These are phyloP conservation scores for Mucor racemosus DNA, from an alignment of 371 early-diverging fungal species.

Conservation along the genomic window DNA sequence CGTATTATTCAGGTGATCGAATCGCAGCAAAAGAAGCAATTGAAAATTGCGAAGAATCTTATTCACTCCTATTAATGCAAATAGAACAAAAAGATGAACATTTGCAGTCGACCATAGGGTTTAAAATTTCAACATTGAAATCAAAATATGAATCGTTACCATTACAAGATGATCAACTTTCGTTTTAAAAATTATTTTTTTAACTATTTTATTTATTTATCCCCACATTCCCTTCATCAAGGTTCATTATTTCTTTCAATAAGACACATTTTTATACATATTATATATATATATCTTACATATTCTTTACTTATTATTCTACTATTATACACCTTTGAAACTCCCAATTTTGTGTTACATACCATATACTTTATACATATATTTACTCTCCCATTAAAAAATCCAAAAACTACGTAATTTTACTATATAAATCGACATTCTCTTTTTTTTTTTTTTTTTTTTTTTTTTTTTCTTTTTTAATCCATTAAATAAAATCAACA, in stretches of 20 bases:
- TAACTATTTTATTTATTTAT: neutral
- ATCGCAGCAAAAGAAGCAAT: conserved; percentile 46
- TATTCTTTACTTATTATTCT: neutral
- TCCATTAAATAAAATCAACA: neutral
- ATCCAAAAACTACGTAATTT: conserved; percentile 1
- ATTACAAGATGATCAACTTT: conserved; percentile 22
- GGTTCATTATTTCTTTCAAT: neutral
- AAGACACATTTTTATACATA: neutral
- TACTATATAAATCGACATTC: neutral
- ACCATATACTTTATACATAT: neutral
- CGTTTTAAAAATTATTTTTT: conserved; percentile 8
- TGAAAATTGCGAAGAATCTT: conserved; percentile 30
- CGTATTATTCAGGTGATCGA: conserved; percentile 44
- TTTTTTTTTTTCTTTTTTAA: conserved; percentile 7
- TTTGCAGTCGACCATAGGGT: conserved; percentile 21
- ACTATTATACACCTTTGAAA: neutral
- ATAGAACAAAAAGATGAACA: neutral
- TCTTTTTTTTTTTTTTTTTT: neutral
- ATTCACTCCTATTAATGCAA: conserved; percentile 15
- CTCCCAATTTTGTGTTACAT: neutral
- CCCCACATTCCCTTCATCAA: conserved; percentile 1
- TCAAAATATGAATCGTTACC: conserved; percentile 27
- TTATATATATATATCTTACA: neutral
- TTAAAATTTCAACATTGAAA: conserved; percentile 25
- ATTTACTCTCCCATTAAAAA: neutral